Evolutionary conservation across 23 red algal genomes (phyloP), one percentile per base, ranked within the genome.

Genomic region (Gracilariopsis chorda): DNA sequence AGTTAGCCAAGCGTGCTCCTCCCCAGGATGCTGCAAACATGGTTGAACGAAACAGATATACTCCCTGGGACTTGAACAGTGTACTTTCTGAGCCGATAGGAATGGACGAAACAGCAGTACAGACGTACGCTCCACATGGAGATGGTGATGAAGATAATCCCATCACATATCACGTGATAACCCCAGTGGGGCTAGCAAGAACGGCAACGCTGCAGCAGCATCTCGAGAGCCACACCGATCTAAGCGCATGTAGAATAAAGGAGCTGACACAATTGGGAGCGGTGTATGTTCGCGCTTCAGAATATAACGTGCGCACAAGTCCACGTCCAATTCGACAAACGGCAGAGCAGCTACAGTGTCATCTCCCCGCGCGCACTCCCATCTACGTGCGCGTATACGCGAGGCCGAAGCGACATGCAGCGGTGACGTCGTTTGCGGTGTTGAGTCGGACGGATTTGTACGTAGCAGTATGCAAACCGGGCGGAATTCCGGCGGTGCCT

Each of bases 401-500:
- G 3, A 78, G 33, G 6, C 72, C 72, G 48, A 78, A 78, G 72
- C 72, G 72, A 53, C 72, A 78, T 17, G 10, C 48, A 34, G 43
- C 72, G 2, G 17, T 48, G 4, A 78, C 72, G 0, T 17, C 34
- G 27, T 53, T 78, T 32, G 32, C 72, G 13, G 30, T 78, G 19
- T 53, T 78, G 43, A 14, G 0, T 6, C 72, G 24, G 33, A 78
- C 48, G 16, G 72, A 53, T 52, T 29, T 52, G n/a, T 78, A 52
- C 19, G 48, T 23, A 40, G 72, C 72, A 9, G 72, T 78, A 36
- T 78, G 72, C 24, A 78, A 78, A 53, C 72, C 72, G 27, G 72
- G 39, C 43, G 72, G 72, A 14, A 30, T 78, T 34, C 72, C 72
- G 1, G 72, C 48, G 5, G 34, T 27, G 6, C 33, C 72, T 2